Percentiles rank a stretch among this genome's conserved stretches.
These are phyloP conservation scores for Sutorius eximius DNA, from an alignment of 1,284 basidiomycete genomes.

Conservation along the genomic window DNA sequence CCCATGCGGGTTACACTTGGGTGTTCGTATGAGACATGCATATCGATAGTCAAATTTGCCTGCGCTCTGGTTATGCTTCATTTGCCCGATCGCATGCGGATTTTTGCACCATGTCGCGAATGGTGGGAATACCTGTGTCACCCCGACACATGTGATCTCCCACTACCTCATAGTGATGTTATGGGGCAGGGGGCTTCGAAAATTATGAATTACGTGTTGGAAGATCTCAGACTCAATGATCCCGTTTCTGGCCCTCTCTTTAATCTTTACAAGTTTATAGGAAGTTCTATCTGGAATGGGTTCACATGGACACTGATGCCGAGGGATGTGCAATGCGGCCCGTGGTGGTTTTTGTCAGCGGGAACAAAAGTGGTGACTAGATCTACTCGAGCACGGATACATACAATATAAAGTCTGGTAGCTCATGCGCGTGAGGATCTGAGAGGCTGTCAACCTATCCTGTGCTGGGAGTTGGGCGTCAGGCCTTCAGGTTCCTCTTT, in stretches of 20 bases:
- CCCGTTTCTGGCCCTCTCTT: background rate
- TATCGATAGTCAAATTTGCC: slow-evolving; percentile 8
- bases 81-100: background rate
- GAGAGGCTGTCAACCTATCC: too few relatives aligned
- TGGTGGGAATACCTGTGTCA: background rate
- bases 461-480: too few relatives aligned
- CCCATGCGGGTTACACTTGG: slow-evolving; percentile 9
- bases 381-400: too few relatives aligned
- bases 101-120: background rate
- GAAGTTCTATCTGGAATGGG: background rate
- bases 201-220: background rate
- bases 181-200: background rate
- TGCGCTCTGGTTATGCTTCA: slow-evolving; percentile 1
- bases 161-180: background rate
- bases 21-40: slow-evolving; percentile 18
- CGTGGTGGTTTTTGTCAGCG: too few relatives aligned
- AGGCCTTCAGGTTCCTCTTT: too few relatives aligned
- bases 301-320: background rate
- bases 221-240: background rate
- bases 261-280: background rate
- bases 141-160: background rate
- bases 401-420: too few relatives aligned
- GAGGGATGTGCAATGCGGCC: too few relatives aligned
- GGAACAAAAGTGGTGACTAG: too few relatives aligned
- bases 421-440: too few relatives aligned